Base-by-base conservation (phyloP, 2,329 filamentous ascomycete species). In the Parafenestella ontariensis region DNA sequence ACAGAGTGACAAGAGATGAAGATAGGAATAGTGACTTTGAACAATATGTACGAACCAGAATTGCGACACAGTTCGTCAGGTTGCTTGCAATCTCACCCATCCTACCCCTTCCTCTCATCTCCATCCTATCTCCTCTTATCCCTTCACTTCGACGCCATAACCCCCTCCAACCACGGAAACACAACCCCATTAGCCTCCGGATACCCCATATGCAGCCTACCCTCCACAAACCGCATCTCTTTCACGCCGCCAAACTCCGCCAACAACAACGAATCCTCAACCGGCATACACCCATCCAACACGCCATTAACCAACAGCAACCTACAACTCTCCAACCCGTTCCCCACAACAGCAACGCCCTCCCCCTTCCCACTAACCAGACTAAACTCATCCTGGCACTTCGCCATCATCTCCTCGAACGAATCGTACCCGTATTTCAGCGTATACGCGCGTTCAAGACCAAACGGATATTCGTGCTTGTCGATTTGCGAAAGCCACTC, bases 211-310 rank as follows among this genome's bases (percentile, higher is more conserved):
- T 82, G 80, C 64, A 76, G 72, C 46, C 72, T 74, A 0, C 68
- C 70, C n/a, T 68, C 55, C 0, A 82, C 66, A 41, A 82, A 79
- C 24, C 74, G 76, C 50, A 78, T 82, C 66, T 82, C 78, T 73
- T 86, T 86, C 7, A 81, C 78, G 3, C 73, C 68, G 7, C 83
- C 84, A 64, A 82, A 80, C 56, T 81, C 77, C 9, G 84, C 67
- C 21, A 82, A 76, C 49, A 86, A 65, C 63, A 83, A 80, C 50
- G 82, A 81, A 68, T 86, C 84, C 65, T 86, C 84, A 23, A 86
- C 80, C 0, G 84, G 84, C 73, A 87, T 86, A 57, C 86, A 85
- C 67, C 84, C 83, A 66, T 87, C 84, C 26, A 82, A 72, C 18
- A 79, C 78, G 0, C 84, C 81, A 65, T 87, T 86, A 6, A 87